Evolutionary conservation across 139 green algal species (phyloP).

Genomic region (Chlorella sp.): DNA sequence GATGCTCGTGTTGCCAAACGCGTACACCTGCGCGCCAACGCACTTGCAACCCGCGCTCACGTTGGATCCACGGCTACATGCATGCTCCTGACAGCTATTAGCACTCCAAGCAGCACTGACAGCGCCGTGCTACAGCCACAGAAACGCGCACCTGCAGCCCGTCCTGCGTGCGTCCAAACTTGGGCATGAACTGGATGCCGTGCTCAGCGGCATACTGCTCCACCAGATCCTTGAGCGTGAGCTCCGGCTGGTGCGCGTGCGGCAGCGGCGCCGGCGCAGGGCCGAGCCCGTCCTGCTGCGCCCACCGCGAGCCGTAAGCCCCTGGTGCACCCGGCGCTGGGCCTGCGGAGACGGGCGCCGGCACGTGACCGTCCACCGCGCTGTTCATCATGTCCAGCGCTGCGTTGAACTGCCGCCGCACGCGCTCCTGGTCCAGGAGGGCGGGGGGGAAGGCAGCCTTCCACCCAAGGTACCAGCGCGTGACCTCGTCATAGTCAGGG

Average conservation of each 20-base stretch:
- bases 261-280: constrained; percentile 2
- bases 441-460: constrained; percentile 50
- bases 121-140: neutral
- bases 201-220: constrained; percentile 74
- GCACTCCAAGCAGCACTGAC: too few species aligned
- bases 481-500: constrained; percentile 88
- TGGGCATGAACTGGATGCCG: constrained; percentile 85
- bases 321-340: neutral
- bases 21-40: constrained; percentile 79
- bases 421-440: constrained; percentile 66
- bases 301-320: constrained; percentile 8
- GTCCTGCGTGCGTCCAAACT: constrained; percentile 70
- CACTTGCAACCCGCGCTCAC: too few species aligned
- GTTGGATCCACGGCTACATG: too few species aligned
- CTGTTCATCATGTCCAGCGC: constrained; percentile 90
- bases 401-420: constrained; percentile 65
- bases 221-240: constrained; percentile 71
- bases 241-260: constrained; percentile 17
- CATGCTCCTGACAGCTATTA: too few species aligned
- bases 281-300: neutral
- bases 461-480: constrained; percentile 90
- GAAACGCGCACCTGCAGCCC: constrained; percentile 63
- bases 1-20: constrained; percentile 82
- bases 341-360: neutral
- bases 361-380: constrained; percentile 45